Base-by-base conservation (phyloP, 805 yeast genomes). In the Allodekkera sacchari region DNA sequence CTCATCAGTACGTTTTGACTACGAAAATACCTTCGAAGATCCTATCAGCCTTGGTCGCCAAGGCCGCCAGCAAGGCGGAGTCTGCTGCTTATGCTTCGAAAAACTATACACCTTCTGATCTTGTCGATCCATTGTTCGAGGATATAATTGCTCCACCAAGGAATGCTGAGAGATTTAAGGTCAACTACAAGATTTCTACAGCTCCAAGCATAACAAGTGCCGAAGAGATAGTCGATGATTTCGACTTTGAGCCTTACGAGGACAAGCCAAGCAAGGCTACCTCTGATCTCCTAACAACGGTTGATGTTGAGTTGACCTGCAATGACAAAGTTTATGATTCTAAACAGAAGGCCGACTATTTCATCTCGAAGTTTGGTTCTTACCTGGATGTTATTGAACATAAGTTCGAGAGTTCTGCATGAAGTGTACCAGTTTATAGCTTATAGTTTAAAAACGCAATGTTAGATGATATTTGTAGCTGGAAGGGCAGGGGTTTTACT, bases 91-190 rank as follows among this genome's bases (percentile, higher is more conserved):
- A 65, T 45, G 46, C 58, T 45, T 28, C 50, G 31, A 30, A 57
- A 55, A 18, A 59, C 51, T 42, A 49, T 36, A 48, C 26, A 25
- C 53, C 41, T 25, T 67, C 76, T 6, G 75, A 70, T 25, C 63
- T 64, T 40, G 65, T 65, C 36, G 85, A 78, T 44, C 69, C 78
- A 5, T 39, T 68, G 5, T 77, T 79, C 42, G 88, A 79, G 44
- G 72, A 64, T 11, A 47, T 79, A 34, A 44, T 76, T 33, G 66
- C 74, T 0, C 70, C 73, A 17, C 43, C 65, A 19, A 43, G 53
- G 34, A 57, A 50, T 31, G 43, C 59, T 2, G 66, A 57, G 31
- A 66, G 77, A 47, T 74, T 71, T 51, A 34, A 27, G 7, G 38
- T 47, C 12, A 43, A 43, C 9, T 52, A 63, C 29, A 44, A 43